Conservation (phyloP, 345 rosid genomes). For the Linum lewisii region DNA sequence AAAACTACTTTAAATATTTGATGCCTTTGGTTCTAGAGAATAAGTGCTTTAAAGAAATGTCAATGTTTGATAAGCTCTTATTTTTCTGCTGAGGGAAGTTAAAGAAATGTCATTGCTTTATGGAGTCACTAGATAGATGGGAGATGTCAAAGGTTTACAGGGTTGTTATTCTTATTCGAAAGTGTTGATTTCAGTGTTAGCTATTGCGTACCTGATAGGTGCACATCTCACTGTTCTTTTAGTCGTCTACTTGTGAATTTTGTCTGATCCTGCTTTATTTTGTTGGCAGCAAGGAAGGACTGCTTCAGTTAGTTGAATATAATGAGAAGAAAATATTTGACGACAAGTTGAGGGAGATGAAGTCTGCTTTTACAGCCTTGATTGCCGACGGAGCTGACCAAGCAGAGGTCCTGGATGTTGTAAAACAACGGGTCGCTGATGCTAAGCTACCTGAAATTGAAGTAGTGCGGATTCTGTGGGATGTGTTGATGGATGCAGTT, state of each 20-base stretch:
- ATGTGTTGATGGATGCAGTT: conserved; percentile 95
- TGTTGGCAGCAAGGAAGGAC: conserved; percentile 65
- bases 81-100: too few species aligned
- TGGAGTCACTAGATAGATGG: too few species aligned
- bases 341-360: conserved; percentile 84
- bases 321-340: conserved; percentile 86
- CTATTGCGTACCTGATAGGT: not conserved
- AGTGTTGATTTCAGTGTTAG: too few species aligned
- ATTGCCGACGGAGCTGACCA: conserved; percentile 67
- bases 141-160: too few species aligned
- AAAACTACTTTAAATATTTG: not conserved
- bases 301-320: conserved; percentile 79
- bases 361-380: conserved; percentile 63
- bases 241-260: not conserved
- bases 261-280: conserved; percentile 11
- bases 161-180: too few species aligned
- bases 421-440: conserved; percentile 73
- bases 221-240: not conserved
- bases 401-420: conserved; percentile 71
- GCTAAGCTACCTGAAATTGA: conserved; percentile 75
- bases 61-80: too few species aligned
- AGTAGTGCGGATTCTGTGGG: conserved; percentile 80
- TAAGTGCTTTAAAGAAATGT: not conserved
- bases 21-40: not conserved
- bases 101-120: too few species aligned